Conservation (phyloP, 1,139 yeast species). For the Yamadazyma triangularis region DNA sequence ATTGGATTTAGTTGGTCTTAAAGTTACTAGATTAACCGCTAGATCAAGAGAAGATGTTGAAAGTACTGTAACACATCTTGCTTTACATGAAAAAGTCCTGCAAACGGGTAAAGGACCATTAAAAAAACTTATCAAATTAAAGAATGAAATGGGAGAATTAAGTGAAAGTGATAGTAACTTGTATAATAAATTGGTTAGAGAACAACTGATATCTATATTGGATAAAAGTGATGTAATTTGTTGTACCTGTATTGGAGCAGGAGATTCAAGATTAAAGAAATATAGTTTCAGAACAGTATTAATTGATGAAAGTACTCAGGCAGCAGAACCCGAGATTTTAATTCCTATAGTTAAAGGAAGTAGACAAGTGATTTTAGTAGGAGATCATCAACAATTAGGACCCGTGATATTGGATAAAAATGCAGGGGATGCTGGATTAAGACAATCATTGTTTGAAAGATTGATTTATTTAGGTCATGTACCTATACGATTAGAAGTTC, state of each 20-base stretch:
- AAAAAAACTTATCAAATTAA: constrained; percentile 53
- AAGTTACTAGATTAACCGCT: constrained; percentile 75
- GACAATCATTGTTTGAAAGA: constrained; percentile 83
- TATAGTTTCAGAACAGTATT: constrained; percentile 69
- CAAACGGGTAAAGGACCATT: constrained; percentile 50
- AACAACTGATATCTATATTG: constrained; percentile 47
- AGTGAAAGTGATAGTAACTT: constrained; percentile 46
- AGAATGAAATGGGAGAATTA: constrained; percentile 69
- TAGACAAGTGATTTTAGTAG: constrained; percentile 83
- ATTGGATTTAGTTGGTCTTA: constrained; percentile 60
- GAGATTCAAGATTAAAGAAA: constrained; percentile 56
- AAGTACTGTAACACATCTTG: constrained; percentile 48
- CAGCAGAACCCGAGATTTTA: constrained; percentile 86
- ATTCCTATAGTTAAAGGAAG: constrained; percentile 89
- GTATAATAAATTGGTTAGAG: constrained; percentile 17
- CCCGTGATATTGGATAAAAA: constrained; percentile 79
- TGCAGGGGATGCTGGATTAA: constrained; percentile 83
- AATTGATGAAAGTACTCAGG: constrained; percentile 92
- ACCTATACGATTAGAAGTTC: constrained; percentile 85
- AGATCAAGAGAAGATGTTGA: constrained; percentile 80
- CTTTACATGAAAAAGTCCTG: constrained; percentile 49
- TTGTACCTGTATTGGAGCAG: constrained; percentile 92
- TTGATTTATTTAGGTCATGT: constrained; percentile 78
- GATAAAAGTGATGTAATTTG: constrained; percentile 75
- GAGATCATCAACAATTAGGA: constrained; percentile 94